Conservation (phyloP, 2,329 filamentous ascomycete genomes). For the Diaporthe destruens region DNA sequence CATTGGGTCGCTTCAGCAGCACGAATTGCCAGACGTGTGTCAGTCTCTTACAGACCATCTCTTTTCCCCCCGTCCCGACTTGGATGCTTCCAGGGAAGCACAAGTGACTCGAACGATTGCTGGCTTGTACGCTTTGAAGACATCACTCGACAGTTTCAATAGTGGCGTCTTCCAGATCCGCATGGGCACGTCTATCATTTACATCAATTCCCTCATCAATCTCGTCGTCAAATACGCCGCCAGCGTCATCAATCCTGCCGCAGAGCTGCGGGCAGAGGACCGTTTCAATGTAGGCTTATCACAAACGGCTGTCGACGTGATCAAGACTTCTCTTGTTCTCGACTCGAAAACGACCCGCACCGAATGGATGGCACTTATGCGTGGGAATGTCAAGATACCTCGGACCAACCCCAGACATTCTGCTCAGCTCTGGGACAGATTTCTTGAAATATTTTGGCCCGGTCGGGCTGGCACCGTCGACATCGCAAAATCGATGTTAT, state of each 20-base stretch:
- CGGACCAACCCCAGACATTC: slow-evolving; percentile 78
- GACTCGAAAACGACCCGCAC: slow-evolving; percentile 78
- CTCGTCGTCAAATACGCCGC: slow-evolving; percentile 71
- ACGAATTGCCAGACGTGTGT: slow-evolving; percentile 83
- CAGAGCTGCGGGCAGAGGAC: slow-evolving; percentile 60
- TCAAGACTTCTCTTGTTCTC: slow-evolving; percentile 75
- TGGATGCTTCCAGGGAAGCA: slow-evolving; percentile 67
- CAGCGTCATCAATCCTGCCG: slow-evolving; percentile 68
- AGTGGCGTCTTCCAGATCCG: slow-evolving; percentile 59
- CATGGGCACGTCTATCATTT: slow-evolving; percentile 68
- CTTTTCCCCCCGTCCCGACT: slow-evolving; percentile 73
- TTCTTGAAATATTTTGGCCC: slow-evolving; percentile 69
- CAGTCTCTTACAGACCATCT: slow-evolving; percentile 83
- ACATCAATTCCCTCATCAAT: slow-evolving; percentile 75
- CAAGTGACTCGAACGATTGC: slow-evolving; percentile 73
- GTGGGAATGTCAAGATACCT: slow-evolving; percentile 71
- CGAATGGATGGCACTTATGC: slow-evolving; percentile 74
- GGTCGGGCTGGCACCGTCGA: slow-evolving; percentile 66
- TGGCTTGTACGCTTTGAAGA: slow-evolving; percentile 71
- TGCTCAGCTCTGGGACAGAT: slow-evolving; percentile 81
- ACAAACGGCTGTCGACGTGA: slow-evolving; percentile 71
- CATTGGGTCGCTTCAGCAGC: slow-evolving; percentile 79
- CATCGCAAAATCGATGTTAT: slow-evolving; percentile 80
- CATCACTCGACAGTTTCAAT: slow-evolving; percentile 69
- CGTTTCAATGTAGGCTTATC: slow-evolving; percentile 65